Percentiles rank a stretch among this genome's conserved stretches.
These are phyloP conservation scores for Proliferodiscus dingleyae DNA, from an alignment of 2,329 filamentous ascomycete species.

Conservation along the genomic window DNA sequence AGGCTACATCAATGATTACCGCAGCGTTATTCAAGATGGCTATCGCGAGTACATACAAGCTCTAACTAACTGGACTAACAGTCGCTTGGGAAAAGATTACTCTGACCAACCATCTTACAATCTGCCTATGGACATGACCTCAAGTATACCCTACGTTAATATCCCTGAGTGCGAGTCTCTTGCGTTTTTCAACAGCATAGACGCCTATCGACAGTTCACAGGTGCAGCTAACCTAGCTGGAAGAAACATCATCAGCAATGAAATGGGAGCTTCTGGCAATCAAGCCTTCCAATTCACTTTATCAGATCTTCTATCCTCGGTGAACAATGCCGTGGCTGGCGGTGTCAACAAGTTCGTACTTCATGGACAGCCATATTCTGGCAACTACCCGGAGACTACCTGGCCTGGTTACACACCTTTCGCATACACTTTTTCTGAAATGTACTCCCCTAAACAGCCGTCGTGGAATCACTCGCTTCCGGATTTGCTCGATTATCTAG, in stretches of 20 bases:
- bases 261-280: constrained; percentile 30
- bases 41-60: constrained; percentile 27
- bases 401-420: constrained; percentile 46
- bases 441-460: constrained; percentile 37
- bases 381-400: constrained; percentile 41
- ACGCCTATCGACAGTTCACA: constrained; percentile 37
- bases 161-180: constrained; percentile 40
- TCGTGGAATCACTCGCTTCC: constrained; percentile 34
- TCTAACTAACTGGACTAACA: constrained; percentile 31
- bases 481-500: constrained; percentile 35
- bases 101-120: constrained; percentile 39
- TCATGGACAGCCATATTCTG: constrained; percentile 39
- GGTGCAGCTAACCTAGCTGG: constrained; percentile 37
- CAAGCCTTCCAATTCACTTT: constrained; percentile 27
- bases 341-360: constrained; percentile 41
- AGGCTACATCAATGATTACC: constrained; percentile 12
- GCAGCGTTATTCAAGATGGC: constrained; percentile 4
- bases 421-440: constrained; percentile 37
- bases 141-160: constrained; percentile 34
- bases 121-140: constrained; percentile 39
- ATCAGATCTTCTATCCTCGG: constrained; percentile 30
- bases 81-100: constrained; percentile 31
- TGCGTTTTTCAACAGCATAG: constrained; percentile 32
- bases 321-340: constrained; percentile 37
- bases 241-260: constrained; percentile 37